Base-by-base conservation (phyloP, 805 yeast genomes). In the Crinitomyces ghanaensis region DNA sequence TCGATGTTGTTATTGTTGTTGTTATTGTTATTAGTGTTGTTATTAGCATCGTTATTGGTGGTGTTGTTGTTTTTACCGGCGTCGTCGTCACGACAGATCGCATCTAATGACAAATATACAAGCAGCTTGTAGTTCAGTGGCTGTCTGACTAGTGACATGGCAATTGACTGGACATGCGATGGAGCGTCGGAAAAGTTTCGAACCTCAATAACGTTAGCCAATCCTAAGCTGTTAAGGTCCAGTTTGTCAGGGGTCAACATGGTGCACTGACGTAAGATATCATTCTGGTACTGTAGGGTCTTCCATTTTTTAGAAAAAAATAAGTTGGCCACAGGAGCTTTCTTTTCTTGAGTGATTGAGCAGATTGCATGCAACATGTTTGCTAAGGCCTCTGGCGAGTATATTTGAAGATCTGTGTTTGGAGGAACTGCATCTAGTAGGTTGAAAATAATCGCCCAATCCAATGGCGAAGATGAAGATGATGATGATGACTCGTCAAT, bases 31-130 rank as follows among this genome's bases (percentile, higher is more conserved):
- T n/a, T n/a, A n/a, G n/a, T n/a, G n/a, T n/a, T n/a, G n/a, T n/a
- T n/a, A n/a, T n/a, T n/a, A 3, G 25, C 28, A 14, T 22, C 25
- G 14, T 31, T 28, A 4, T 15, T 25, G 12, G 27, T 14, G 12
- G 22, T 17, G n/a, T n/a, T n/a, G n/a, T n/a, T n/a, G n/a, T n/a
- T n/a, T n/a, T n/a, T n/a, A 4, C 42, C 36, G 12, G 39, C 34
- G 22, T 37, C 28, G 12, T 49, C 51, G 26, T 52, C 56, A 13
- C 53, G 43, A 28, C 44, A 36, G 22, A 53, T 41, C 6, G 51
- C 49, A 15, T 50, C 50, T 13, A 54, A 36, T 6, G 45, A 41
- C 12, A 48, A 37, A 14, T 40, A 43, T 18, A 53, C 37, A 3
- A 54, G 35, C 14, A 40, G 47, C 5, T 33, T 14, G 19, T 35